A percentile compares a stretch with the other conserved stretches of the same genome.
Evolutionary conservation across 371 early-diverging fungal genomes (phyloP).

Genomic region (Dichotomocladium elegans): DNA sequence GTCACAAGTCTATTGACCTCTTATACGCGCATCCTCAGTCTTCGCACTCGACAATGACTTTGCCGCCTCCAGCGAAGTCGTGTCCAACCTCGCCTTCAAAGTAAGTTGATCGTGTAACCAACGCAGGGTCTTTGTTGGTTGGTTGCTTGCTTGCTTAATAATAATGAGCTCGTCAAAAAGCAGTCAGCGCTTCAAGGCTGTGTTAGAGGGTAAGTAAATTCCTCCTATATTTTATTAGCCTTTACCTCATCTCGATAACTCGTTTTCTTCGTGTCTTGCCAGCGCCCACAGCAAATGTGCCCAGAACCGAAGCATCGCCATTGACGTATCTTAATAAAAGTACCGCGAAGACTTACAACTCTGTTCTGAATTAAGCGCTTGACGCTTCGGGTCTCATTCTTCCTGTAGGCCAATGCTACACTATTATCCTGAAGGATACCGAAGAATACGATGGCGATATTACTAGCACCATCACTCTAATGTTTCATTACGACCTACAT

Average conservation of each 20-base stretch:
- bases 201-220: background rate
- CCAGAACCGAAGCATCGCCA: conserved; percentile 49
- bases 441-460: conserved; percentile 41
- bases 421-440: conserved; percentile 46
- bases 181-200: background rate
- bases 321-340: conserved; percentile 62
- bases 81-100: background rate
- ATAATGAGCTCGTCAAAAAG: background rate
- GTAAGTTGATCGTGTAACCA: background rate
- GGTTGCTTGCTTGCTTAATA: background rate
- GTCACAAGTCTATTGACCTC: no score
- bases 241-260: background rate
- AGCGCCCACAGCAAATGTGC: conserved; percentile 53
- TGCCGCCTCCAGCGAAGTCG: background rate
- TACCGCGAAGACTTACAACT: conserved; percentile 21
- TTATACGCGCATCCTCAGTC: no score
- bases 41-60: background rate
- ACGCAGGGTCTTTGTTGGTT: background rate
- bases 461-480: conserved; percentile 59
- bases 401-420: conserved; percentile 56
- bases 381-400: background rate
- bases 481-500: conserved; percentile 76
- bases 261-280: conserved; percentile 14
- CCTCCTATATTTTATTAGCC: background rate
- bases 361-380: conserved; percentile 18